A percentile compares a stretch with the other conserved stretches of the same genome.
Evolutionary conservation across 2,329 filamentous ascomycete species (phyloP).

Genomic region (Zymoseptoria pseudotritici): DNA sequence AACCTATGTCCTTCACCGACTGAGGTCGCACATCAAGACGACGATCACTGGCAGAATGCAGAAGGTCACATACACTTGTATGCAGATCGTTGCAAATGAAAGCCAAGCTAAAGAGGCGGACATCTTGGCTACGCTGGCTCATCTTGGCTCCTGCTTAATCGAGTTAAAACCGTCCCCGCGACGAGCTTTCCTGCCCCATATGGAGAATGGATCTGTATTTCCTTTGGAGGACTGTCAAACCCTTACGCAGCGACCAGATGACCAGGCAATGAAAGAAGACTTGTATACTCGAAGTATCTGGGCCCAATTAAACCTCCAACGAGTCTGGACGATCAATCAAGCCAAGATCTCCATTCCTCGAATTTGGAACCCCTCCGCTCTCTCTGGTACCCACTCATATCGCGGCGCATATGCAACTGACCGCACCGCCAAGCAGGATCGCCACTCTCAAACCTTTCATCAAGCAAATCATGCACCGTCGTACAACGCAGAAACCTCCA

Average conservation of each 20-base stretch:
- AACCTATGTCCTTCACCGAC: too few species aligned
- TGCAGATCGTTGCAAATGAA: not conserved
- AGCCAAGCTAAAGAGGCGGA: not conserved
- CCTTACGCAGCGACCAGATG: not conserved
- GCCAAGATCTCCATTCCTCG: not conserved
- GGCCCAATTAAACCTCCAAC: too few species aligned
- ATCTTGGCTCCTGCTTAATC: constrained; percentile 1
- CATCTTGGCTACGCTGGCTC: not conserved
- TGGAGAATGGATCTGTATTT: not conserved
- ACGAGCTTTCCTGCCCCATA: not conserved
- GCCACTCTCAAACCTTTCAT: not conserved
- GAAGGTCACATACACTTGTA: not conserved
- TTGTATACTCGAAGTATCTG: too few species aligned
- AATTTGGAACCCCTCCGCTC: not conserved
- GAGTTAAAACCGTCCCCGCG: not conserved
- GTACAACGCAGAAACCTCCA: not conserved
- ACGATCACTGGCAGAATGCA: not conserved
- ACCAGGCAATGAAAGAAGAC: too few species aligned
- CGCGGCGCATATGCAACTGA: not conserved
- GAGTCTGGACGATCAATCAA: not conserved
- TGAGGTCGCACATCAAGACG: too few species aligned
- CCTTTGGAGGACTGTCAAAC: not conserved
- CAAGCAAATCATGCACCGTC: not conserved
- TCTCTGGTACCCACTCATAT: not conserved
- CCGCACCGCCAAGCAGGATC: not conserved